Percentiles rank a stretch among this genome's conserved stretches.
Conservation (phyloP, 1,139 yeast species). For the Protomyces gravidus region DNA sequence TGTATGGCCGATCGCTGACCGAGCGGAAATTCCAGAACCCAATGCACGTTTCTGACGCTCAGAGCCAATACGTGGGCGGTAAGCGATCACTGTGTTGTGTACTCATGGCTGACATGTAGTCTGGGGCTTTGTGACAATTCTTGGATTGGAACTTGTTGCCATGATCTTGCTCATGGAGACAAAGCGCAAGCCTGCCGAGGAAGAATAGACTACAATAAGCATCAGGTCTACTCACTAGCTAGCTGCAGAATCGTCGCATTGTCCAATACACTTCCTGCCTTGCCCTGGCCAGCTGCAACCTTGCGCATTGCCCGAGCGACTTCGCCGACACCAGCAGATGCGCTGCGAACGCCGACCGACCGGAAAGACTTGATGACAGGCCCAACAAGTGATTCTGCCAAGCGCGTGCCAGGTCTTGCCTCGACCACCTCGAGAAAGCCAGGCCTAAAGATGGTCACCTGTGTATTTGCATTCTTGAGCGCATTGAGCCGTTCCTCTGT, state of each 20-base stretch:
- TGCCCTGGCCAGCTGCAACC: slow-evolving; percentile 8
- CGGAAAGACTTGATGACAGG: neutral
- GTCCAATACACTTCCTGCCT: neutral
- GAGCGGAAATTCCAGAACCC: slow-evolving; percentile 1
- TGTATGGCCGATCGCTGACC: neutral
- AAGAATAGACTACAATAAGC: neutral
- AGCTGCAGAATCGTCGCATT: neutral
- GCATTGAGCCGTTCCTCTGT: slow-evolving; percentile 18
- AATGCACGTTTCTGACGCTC: neutral
- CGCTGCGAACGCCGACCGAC: slow-evolving; percentile 3
- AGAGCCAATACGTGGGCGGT: neutral
- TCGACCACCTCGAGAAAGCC: slow-evolving; percentile 1
- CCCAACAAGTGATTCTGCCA: slow-evolving; percentile 5
- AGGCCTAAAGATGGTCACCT: slow-evolving; percentile 11
- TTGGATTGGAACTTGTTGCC: neutral
- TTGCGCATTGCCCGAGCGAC: slow-evolving; percentile 17
- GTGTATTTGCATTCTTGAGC: slow-evolving; percentile 3
- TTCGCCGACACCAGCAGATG: slow-evolving; percentile 16
- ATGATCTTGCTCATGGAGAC: neutral
- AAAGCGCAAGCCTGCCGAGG: slow-evolving; percentile 1
- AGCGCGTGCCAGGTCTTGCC: neutral
- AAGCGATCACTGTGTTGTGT: neutral
- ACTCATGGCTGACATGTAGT: neutral
- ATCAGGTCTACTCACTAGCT: neutral
- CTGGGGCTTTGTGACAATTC: neutral